Evolutionary conservation across 192 early-diverging fungal genomes (phyloP), one percentile per base, ranked within the genome.

Genomic region (Allomyces arbusculus): DNA sequence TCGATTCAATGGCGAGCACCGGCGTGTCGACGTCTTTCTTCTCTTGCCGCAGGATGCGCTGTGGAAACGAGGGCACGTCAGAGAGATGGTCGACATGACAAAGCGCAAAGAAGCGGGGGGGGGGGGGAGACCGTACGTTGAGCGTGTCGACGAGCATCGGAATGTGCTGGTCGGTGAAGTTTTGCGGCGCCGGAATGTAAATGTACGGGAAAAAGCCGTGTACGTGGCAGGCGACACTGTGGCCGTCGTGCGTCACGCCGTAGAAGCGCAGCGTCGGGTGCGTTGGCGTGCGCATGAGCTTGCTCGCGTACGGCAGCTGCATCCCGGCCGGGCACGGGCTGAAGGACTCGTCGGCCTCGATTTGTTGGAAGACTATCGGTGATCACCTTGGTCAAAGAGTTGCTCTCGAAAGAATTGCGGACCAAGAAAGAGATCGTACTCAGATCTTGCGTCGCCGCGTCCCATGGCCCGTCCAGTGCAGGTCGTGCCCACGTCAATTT

Each of bases 191-290:
- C 4, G 89, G 85, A 24, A 93, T 83, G 75, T 95, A 99, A 75
- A 96, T 90, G 73, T 99, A 99, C 26, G 91, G 91, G 33, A 82
- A 78, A 67, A 95, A 97, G 3, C 87, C 90, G 16, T 85, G 82
- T 0, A 95, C 91, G 79, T 91, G 87, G 71, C 92, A 95, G 0
- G 87, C 70, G 25, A 97, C 90, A 62, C 88, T 90, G 67, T 95
- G 75, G n/a, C 95, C 95, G 69, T 87, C 88, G 67, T 85, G 82
- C 1, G 91, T 95, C 10, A 91, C 77, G 58, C 95, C 95, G 72
- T 75, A 95, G 77, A 97, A 77, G 3, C 92, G 82, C 55, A 91
- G 70, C 7, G 82, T 75, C 10, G 90, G 84, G 19, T 71, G 64
- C 50, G 20, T 58, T 3, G 50, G 50, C 33, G 33, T 40, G 33